Conservation (phyloP, 495 filamentous ascomycete genomes). For the Pyronema omphalodes region DNA sequence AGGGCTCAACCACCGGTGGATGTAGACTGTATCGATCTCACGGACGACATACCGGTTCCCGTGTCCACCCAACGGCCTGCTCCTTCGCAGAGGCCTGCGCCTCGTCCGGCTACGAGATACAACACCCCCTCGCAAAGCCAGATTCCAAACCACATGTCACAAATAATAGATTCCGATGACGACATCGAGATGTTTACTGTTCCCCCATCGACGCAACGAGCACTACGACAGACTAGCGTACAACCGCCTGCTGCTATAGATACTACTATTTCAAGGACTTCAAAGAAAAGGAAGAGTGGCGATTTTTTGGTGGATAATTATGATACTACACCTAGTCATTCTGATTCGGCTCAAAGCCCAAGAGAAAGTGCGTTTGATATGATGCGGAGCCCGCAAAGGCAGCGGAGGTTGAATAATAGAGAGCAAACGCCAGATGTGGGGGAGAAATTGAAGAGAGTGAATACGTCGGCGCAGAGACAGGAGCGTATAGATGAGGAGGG, state of each 20-base stretch:
- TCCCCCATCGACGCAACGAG: too few species aligned
- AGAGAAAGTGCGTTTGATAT: neutral
- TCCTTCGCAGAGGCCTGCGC: neutral
- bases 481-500: conserved; percentile 5
- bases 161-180: neutral
- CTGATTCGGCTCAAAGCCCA: conserved; percentile 6
- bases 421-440: neutral
- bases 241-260: neutral
- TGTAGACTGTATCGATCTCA: conserved; percentile 20
- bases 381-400: neutral
- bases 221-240: too few species aligned
- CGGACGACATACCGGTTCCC: conserved; percentile 5
- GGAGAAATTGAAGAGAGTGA: neutral
- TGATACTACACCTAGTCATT: conserved; percentile 2
- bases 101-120: neutral
- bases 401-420: neutral
- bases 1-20: conserved; percentile 11
- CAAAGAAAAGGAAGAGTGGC: conserved; percentile 5
- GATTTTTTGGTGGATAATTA: conserved; percentile 7
- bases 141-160: neutral
- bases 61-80: neutral
- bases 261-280: neutral
- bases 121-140: neutral
- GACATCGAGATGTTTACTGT: too few species aligned
- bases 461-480: conserved; percentile 3